phyloP scores from a whole-genome alignment of 1,284 basidiomycete genomes.

The Sporisorium exsertum region DNA sequence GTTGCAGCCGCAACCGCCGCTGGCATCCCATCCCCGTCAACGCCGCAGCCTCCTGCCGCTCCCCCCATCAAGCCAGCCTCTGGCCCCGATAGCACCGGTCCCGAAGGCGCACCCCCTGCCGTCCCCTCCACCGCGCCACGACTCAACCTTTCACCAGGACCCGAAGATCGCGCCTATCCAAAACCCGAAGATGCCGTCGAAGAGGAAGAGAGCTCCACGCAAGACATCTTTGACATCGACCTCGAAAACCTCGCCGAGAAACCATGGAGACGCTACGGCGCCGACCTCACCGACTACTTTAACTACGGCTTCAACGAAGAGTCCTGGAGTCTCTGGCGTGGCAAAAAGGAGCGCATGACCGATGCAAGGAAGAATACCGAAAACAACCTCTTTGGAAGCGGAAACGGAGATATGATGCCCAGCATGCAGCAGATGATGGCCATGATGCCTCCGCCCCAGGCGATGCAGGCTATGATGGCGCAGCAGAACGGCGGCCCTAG shows the following conservation, averaged over 20 bases:
- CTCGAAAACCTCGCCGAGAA: slow-evolving; percentile 80
- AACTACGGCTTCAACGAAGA: slow-evolving; percentile 99
- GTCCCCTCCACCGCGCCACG: slow-evolving; percentile 57
- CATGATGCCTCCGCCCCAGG: slow-evolving; percentile 52
- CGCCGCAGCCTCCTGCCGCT: slow-evolving; percentile 13
- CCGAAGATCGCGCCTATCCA: slow-evolving; percentile 59
- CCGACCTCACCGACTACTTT: slow-evolving; percentile 97
- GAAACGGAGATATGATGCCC: slow-evolving; percentile 28
- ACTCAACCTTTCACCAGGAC: slow-evolving; percentile 52
- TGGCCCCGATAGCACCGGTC: slow-evolving; percentile 8
- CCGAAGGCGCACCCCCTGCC: slow-evolving; percentile 62
- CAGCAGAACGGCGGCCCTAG: slow-evolving; percentile 29
- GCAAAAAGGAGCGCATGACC: slow-evolving; percentile 83
- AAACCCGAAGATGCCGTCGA: slow-evolving; percentile 66
- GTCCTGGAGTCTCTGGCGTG: slow-evolving; percentile 91
- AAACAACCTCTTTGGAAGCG: slow-evolving; percentile 23
- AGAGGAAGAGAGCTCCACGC: slow-evolving; percentile 65
- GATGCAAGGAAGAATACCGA: slow-evolving; percentile 76
- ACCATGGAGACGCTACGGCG: slow-evolving; percentile 91
- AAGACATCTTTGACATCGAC: slow-evolving; percentile 85
- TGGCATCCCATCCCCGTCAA: slow-evolving; percentile 9
- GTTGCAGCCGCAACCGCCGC: slow-evolving; percentile 15
- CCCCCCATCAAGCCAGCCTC: slow-evolving; percentile 16
- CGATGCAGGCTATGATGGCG: slow-evolving; percentile 61
- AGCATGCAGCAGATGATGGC: slow-evolving; percentile 51